Base-by-base conservation (phyloP, 2,329 filamentous ascomycete species). In the Truncatella angustata region DNA sequence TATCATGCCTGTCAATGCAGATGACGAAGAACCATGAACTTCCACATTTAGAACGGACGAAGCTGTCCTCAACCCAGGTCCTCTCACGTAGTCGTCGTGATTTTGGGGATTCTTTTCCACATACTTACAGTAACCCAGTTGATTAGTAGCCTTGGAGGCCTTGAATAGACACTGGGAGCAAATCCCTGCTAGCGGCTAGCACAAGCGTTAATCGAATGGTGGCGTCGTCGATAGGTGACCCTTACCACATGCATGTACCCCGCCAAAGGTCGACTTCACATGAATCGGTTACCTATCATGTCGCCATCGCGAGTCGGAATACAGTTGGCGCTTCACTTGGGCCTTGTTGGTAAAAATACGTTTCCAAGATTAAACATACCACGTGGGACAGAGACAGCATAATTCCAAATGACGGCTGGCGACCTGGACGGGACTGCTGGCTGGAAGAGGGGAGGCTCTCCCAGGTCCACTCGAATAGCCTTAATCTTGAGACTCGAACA, bases 401-500 rank as follows among this genome's bases (percentile, higher is more conserved):
- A 10, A 9, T 9, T 21, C 9, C 10, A 20, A 21, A 43, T 43
- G 40, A 10, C 5, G 12, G 21, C 16, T 9, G 21, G 23, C 21
- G 11, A 32, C 24, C 23, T n/a, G n/a, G 24, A n/a, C 6, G 26
- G 43, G 5, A 43, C 11, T 10, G 24, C 10, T 10, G 10, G 10
- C 14, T 39, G 36, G 18, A n/a, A n/a, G n/a, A 39, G 18, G 2
- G 6, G 10, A 20, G 36, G 7, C 46, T 23, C 16, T 34, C 44
- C 14, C 23, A 45, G 36, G 49, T 39, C 52, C 52, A 50, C 52
- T 20, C 35, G 40, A 37, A 50, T 42, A 54, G 48, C 52, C 52
- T 54, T 54, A 54, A 54, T 54, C 42, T 54, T 47, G 48, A 54
- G 39, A 42, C 47, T 51, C 52, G 52, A 54, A 54, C 52, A 54